Evolutionary conservation across 768 basidiomycete genomes (phyloP).

Genomic region (Rubroboletus satanas): DNA sequence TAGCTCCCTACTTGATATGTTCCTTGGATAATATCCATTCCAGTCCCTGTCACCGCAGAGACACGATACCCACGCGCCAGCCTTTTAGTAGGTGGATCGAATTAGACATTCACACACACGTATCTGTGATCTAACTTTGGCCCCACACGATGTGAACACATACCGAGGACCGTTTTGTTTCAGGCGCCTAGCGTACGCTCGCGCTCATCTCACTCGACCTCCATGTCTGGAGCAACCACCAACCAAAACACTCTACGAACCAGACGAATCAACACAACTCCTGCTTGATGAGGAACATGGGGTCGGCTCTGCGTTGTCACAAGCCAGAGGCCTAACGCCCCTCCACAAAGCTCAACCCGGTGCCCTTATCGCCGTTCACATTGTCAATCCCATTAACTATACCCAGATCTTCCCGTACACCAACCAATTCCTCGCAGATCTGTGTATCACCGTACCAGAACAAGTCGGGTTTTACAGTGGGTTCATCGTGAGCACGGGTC

Average conservation of each 20-base stretch:
- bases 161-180: not conserved
- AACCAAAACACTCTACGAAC: not conserved
- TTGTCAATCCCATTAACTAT: not conserved
- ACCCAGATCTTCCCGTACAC: constrained; percentile 7
- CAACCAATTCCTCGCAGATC: constrained; percentile 7
- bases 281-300: not conserved
- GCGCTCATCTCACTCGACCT: not conserved
- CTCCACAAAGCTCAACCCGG: not conserved
- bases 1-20: not conserved
- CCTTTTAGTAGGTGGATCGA: not conserved
- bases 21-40: not conserved
- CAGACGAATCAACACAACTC: constrained; percentile 4
- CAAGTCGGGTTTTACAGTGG: constrained; percentile 9
- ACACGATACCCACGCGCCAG: not conserved
- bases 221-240: not conserved
- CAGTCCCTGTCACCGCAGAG: not conserved
- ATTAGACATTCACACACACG: not conserved
- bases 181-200: not conserved
- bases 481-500: not conserved
- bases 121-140: not conserved
- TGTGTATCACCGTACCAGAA: not conserved
- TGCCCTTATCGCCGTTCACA: not conserved
- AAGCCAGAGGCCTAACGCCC: not conserved
- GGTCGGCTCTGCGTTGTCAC: not conserved
- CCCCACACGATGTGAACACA: not conserved